A percentile compares a stretch with the other conserved stretches of the same genome.
These are phyloP conservation scores for Knoxia roxburghii DNA, from an alignment of 257 asterid species.

Conservation along the genomic window DNA sequence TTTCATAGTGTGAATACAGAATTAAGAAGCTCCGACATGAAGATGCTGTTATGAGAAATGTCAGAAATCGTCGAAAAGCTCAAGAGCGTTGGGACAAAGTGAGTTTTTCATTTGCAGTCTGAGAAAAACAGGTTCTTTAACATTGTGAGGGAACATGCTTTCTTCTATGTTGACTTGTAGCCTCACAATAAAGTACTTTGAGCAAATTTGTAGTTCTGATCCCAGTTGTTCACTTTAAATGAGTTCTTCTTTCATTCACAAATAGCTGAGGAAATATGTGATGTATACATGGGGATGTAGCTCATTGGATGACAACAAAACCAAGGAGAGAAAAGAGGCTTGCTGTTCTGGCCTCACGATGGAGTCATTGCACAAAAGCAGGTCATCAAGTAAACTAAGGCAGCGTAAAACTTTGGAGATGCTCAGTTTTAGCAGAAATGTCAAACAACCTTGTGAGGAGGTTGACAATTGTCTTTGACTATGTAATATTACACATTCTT, in stretches of 20 bases:
- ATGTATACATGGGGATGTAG: conserved; percentile 69
- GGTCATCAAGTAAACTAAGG: conserved; percentile 36
- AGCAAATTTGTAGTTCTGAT: conserved; percentile 2
- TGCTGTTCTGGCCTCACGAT: conserved; percentile 44
- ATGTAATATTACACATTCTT: conserved; percentile 4
- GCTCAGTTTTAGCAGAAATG: conserved; percentile 42
- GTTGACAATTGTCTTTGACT: conserved; percentile 26
- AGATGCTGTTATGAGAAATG: conserved; percentile 59
- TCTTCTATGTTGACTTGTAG: neutral
- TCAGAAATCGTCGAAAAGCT: conserved; percentile 73
- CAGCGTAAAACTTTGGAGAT: conserved; percentile 33
- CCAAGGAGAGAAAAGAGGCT: conserved; percentile 32
- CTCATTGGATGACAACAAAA: conserved; percentile 44
- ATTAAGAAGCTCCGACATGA: conserved; percentile 72
- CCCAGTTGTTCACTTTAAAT: conserved; percentile 5
- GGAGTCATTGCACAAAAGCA: conserved; percentile 42
- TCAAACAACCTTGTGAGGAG: conserved; percentile 40
- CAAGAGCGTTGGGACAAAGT: conserved; percentile 83
- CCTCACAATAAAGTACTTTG: no score
- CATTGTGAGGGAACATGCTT: neutral
- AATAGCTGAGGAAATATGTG: conserved; percentile 80
- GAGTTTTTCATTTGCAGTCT: conserved; percentile 25
- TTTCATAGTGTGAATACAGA: conserved; percentile 74
- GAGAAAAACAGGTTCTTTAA: neutral
- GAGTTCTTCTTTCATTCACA: conserved; percentile 7